These are phyloP conservation scores for Triticum urartu DNA, from an alignment of 176 grass and related monocot species.

Conservation along the genomic window DNA sequence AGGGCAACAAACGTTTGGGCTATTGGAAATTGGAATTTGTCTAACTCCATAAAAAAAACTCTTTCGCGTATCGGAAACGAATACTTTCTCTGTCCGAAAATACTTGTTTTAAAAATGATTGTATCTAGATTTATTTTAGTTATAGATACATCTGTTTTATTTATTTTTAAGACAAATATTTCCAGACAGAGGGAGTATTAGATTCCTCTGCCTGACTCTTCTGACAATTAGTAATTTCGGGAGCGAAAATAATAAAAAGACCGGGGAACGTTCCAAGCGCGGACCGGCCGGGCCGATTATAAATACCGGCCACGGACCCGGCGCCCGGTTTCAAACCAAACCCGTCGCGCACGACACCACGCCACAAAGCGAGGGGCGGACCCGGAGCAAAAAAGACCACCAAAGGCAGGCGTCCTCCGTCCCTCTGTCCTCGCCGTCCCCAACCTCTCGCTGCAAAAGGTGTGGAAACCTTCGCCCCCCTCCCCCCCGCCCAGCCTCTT, in stretches of 20 bases:
- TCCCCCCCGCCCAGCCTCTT: background rate
- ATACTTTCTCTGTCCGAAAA: background rate
- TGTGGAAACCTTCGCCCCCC: slow-evolving; percentile 2
- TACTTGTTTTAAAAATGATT: too few relatives aligned
- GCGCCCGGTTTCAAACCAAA: background rate
- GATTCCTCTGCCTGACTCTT: background rate
- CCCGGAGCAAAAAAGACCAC: slow-evolving; percentile 7
- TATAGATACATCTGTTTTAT: too few relatives aligned
- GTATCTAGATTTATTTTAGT: too few relatives aligned
- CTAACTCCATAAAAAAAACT: background rate
- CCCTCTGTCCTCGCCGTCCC: slow-evolving; percentile 25
- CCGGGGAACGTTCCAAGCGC: background rate
- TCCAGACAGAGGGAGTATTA: too few relatives aligned
- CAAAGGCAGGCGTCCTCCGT: background rate
- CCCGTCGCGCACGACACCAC: slow-evolving; percentile 23
- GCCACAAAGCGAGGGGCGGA: background rate
- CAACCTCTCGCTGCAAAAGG: slow-evolving; percentile 29
- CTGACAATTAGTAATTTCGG: background rate
- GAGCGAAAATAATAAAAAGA: background rate
- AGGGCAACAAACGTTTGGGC: too few relatives aligned
- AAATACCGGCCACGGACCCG: slow-evolving; percentile 9
- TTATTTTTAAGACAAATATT: too few relatives aligned
- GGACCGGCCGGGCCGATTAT: background rate
- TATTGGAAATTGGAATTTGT: too few relatives aligned
- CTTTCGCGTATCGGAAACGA: background rate